Percentiles rank a stretch among this genome's conserved stretches.
phyloP scores from a whole-genome alignment of 2,329 filamentous ascomycete genomes.

The Aquanectria penicillioides region DNA sequence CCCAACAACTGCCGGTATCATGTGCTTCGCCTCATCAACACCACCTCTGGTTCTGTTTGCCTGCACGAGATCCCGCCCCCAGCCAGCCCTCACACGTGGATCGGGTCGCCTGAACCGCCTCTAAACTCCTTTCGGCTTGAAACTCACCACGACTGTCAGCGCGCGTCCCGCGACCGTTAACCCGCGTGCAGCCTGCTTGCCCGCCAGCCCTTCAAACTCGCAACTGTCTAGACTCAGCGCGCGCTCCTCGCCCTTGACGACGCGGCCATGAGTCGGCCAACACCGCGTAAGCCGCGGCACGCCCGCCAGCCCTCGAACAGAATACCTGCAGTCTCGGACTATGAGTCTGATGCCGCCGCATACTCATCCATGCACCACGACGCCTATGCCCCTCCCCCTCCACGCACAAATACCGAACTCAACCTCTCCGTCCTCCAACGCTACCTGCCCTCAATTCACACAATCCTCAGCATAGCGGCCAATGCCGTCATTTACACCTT shows the following conservation, averaged over 20 bases:
- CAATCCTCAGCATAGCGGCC: constrained; percentile 82
- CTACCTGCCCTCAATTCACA: constrained; percentile 78
- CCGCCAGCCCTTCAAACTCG: no score
- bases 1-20: no score
- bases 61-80: constrained; percentile 1
- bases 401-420: constrained; percentile 83
- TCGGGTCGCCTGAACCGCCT: neutral
- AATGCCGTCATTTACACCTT: constrained; percentile 91
- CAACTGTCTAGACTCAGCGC: no score
- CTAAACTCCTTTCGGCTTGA: neutral
- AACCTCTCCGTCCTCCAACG: constrained; percentile 87
- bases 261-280: constrained; percentile 55
- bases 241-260: constrained; percentile 21
- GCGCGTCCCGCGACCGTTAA: neutral
- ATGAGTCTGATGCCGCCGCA: constrained; percentile 71
- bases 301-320: constrained; percentile 53
- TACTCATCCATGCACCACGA: constrained; percentile 45
- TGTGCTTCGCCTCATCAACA: constrained; percentile 25
- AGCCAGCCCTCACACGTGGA: neutral
- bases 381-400: constrained; percentile 56
- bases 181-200: no score
- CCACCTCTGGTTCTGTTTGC: constrained; percentile 24
- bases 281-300: constrained; percentile 53
- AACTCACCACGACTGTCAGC: neutral
- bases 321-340: constrained; percentile 63